Evolutionary conservation across 768 basidiomycete genomes (phyloP).

Genomic region (Leccinum incarnatum): DNA sequence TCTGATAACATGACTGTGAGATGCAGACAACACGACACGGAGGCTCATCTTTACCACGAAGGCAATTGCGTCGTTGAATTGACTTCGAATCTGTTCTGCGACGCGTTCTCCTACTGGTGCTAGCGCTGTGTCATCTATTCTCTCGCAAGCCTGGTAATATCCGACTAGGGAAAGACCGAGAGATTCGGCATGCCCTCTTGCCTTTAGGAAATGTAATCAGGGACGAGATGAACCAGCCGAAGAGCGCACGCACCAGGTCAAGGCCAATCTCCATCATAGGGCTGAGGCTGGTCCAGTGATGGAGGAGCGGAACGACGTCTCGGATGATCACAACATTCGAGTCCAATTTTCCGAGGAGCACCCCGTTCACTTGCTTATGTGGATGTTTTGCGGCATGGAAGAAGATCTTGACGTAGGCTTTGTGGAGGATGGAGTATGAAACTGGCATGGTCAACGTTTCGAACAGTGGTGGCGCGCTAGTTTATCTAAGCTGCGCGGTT

Average conservation of each 20-base stretch:
- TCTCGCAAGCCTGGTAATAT: constrained; percentile 73
- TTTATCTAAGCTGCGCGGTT: background rate
- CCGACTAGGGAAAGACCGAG: constrained; percentile 56
- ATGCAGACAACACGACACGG: background rate
- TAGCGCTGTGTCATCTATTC: constrained; percentile 56
- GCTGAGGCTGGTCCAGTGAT: constrained; percentile 81
- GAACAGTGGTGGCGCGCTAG: background rate
- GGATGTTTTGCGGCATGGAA: constrained; percentile 82
- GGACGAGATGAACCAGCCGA: background rate
- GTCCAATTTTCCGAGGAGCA: constrained; percentile 59
- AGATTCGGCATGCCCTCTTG: constrained; percentile 56
- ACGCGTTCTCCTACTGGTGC: constrained; percentile 67
- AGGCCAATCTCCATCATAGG: constrained; percentile 87
- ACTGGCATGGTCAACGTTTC: constrained; percentile 22
- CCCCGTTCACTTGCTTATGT: constrained; percentile 70
- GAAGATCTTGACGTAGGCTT: constrained; percentile 71
- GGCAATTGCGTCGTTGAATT: constrained; percentile 61
- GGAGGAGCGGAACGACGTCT: constrained; percentile 75
- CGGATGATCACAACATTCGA: constrained; percentile 44
- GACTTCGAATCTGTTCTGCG: constrained; percentile 49
- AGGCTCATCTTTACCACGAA: constrained; percentile 53
- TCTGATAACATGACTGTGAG: constrained; percentile 34
- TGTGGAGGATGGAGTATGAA: constrained; percentile 52
- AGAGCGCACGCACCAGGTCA: constrained; percentile 53
- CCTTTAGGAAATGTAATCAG: constrained; percentile 38